phyloP scores from a whole-genome alignment of 495 filamentous ascomycete species.

The Talaromyces trachyspermus region DNA sequence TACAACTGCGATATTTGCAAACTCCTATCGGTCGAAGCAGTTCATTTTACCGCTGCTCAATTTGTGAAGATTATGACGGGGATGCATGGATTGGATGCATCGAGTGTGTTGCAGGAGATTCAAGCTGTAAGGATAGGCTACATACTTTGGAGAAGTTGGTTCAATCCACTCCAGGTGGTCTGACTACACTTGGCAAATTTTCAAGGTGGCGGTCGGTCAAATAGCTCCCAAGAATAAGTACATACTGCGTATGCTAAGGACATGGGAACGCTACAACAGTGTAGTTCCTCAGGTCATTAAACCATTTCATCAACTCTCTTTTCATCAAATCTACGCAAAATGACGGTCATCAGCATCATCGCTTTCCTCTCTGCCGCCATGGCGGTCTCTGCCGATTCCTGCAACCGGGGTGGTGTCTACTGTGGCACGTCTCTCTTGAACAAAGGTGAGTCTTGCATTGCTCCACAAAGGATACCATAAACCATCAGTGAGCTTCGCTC shows the following conservation, averaged over 20 bases:
- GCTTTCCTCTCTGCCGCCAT: too few relatives aligned
- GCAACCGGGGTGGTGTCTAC: too few relatives aligned
- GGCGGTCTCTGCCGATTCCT: too few relatives aligned
- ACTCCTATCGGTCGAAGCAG: background rate
- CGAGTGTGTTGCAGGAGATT: background rate
- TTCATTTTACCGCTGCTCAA: background rate
- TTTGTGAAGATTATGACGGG: background rate
- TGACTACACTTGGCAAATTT: background rate
- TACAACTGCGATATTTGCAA: background rate
- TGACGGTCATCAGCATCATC: too few relatives aligned
- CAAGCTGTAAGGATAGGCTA: background rate
- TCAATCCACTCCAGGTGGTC: background rate
- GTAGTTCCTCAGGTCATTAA: too few relatives aligned
- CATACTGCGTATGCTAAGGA: too few relatives aligned
- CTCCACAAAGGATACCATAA: background rate
- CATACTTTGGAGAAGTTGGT: background rate
- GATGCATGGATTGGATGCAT: background rate
- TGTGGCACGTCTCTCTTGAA: too few relatives aligned
- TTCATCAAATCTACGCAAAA: too few relatives aligned
- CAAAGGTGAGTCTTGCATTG: too few relatives aligned
- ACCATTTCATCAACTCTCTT: too few relatives aligned
- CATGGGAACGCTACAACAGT: too few relatives aligned
- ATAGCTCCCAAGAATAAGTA: too few relatives aligned
- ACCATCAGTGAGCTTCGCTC: background rate
- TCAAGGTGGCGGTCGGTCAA: background rate